phyloP scores from a whole-genome alignment of 805 yeast species.

The Saccharomycopsis guyanensis region DNA sequence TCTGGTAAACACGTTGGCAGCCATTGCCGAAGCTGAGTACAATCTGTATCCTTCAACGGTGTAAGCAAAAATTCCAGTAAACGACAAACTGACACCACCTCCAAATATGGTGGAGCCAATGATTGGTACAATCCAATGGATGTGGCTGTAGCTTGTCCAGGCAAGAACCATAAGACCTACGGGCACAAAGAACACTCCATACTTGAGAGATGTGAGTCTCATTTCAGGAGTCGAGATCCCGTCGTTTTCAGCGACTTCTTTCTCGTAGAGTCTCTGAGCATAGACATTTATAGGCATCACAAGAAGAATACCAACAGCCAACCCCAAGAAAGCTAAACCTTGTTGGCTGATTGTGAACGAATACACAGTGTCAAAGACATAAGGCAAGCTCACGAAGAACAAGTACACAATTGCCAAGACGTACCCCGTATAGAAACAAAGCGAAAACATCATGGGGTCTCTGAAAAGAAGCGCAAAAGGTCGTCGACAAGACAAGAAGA shows the following conservation, averaged over 20 bases:
- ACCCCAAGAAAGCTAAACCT: slow-evolving; percentile 52
- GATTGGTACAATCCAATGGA: slow-evolving; percentile 57
- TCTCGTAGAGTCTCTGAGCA: slow-evolving; percentile 35
- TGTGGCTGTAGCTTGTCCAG: slow-evolving; percentile 53
- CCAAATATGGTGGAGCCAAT: slow-evolving; percentile 57
- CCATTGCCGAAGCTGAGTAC: slow-evolving; percentile 60
- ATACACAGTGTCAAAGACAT: slow-evolving; percentile 41
- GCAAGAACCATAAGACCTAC: slow-evolving; percentile 64
- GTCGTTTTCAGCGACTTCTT: slow-evolving; percentile 33
- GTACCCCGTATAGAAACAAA: slow-evolving; percentile 59
- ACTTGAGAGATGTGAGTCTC: slow-evolving; percentile 44
- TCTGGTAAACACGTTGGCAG: slow-evolving; percentile 62
- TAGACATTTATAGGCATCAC: slow-evolving; percentile 42
- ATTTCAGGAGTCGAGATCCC: slow-evolving; percentile 58
- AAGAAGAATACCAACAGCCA: slow-evolving; percentile 45
- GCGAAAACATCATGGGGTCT: slow-evolving; percentile 56
- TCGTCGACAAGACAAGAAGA: slow-evolving; percentile 39
- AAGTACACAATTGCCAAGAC: slow-evolving; percentile 60
- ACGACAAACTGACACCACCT: slow-evolving; percentile 52
- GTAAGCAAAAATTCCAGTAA: slow-evolving; percentile 60
- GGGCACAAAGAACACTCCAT: slow-evolving; percentile 46
- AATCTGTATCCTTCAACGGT: slow-evolving; percentile 64
- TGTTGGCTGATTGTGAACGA: slow-evolving; percentile 40
- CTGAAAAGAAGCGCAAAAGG: slow-evolving; percentile 45
- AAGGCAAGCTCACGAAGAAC: slow-evolving; percentile 53